Conservation (phyloP, 1,284 basidiomycete species). For the Trichosporon asahii region DNA sequence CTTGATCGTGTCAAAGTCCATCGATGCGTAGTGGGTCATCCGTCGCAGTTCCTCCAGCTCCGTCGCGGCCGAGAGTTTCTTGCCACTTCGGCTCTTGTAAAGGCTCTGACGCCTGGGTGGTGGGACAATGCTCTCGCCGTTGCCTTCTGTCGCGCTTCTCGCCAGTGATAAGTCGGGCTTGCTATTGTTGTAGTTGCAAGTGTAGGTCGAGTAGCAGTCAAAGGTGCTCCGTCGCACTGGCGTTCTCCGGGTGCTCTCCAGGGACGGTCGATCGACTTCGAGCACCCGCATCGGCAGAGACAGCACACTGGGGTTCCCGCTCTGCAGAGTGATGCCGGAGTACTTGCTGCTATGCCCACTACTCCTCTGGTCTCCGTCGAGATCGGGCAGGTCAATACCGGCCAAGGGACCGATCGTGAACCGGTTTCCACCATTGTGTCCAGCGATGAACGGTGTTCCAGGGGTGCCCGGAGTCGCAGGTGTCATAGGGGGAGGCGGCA, state of each 20-base stretch:
- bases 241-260: not conserved
- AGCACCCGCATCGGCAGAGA: not conserved
- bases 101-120: not conserved
- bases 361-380: not conserved
- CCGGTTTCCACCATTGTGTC: not conserved
- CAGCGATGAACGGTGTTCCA: not conserved
- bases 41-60: not conserved
- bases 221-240: not conserved
- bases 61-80: not conserved
- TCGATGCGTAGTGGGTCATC: not conserved
- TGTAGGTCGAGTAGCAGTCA: not conserved
- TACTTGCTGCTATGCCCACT: not conserved
- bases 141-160: not conserved
- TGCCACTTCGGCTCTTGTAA: not conserved
- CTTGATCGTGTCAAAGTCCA: constrained; percentile 8
- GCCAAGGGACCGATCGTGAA: not conserved
- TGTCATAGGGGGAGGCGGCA: not conserved
- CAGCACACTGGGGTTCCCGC: not conserved
- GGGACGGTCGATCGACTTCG: not conserved
- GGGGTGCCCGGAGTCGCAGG: not conserved
- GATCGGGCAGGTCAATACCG: not conserved
- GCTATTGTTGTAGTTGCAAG: constrained; percentile 4
- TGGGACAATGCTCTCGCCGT: not conserved
- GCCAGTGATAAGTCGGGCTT: not conserved
- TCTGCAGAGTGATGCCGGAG: not conserved